Percentiles rank a stretch among this genome's conserved stretches.
phyloP scores from a whole-genome alignment of 108 stramenopile species.

The Cylindrotheca closterium region DNA sequence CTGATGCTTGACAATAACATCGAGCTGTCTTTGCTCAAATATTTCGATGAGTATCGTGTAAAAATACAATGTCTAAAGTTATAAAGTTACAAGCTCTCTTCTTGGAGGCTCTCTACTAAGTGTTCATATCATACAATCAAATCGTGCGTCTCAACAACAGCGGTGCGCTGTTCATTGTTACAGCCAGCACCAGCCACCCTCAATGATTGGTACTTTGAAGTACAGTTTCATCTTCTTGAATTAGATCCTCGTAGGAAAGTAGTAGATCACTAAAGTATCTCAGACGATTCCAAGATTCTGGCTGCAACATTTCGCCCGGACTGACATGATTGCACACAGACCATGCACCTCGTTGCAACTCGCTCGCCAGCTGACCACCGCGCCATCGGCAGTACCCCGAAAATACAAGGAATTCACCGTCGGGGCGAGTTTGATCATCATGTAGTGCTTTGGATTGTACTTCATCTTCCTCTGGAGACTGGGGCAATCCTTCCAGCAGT shows the following conservation, averaged over 20 bases:
- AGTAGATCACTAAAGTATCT: not conserved
- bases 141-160: too few species aligned
- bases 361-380: not conserved
- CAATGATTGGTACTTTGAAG: too few species aligned
- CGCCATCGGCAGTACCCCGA: not conserved
- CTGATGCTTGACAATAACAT: too few species aligned
- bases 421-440: not conserved
- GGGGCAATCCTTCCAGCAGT: not conserved
- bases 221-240: not conserved
- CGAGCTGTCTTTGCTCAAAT: too few species aligned
- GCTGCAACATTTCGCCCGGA: not conserved
- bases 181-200: too few species aligned
- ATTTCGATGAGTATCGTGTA: too few species aligned
- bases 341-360: not conserved
- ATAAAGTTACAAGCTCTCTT: too few species aligned
- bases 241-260: not conserved
- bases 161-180: too few species aligned
- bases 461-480: not conserved
- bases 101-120: too few species aligned
- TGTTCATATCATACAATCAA: too few species aligned
- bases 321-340: not conserved
- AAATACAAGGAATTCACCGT: not conserved
- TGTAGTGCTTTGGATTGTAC: not conserved
- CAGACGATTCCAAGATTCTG: not conserved
- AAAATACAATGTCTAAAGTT: too few species aligned